phyloP scores from a whole-genome alignment of 768 basidiomycete genomes.

The Artomyces pyxidatus region DNA sequence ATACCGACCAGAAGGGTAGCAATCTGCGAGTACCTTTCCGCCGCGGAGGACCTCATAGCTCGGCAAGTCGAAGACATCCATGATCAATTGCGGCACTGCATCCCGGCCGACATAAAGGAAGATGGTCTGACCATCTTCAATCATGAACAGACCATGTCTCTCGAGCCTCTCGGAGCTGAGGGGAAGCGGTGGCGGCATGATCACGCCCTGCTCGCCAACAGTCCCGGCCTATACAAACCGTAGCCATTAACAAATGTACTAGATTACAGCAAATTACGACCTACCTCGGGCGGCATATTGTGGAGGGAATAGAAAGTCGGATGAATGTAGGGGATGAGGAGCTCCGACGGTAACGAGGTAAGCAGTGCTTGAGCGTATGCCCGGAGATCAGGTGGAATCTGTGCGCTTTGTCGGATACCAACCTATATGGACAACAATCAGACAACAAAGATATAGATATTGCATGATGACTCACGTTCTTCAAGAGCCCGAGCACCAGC shows the following conservation, averaged over 20 bases:
- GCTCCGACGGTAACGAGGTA: slow-evolving; percentile 84
- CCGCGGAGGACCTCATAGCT: slow-evolving; percentile 84
- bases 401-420: slow-evolving; percentile 90
- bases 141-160: slow-evolving; percentile 90
- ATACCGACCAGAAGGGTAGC: not conserved
- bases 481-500: slow-evolving; percentile 80
- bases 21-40: slow-evolving; percentile 69
- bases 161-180: slow-evolving; percentile 93
- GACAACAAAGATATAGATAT: not conserved
- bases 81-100: slow-evolving; percentile 89
- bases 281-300: slow-evolving; percentile 89
- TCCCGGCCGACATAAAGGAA: slow-evolving; percentile 99
- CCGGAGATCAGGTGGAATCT: slow-evolving; percentile 94
- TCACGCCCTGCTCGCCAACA: slow-evolving; percentile 80
- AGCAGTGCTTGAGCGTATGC: slow-evolving; percentile 92
- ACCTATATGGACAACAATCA: too few relatives aligned
- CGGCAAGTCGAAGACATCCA: slow-evolving; percentile 90
- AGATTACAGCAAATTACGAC: slow-evolving; percentile 11
- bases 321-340: slow-evolving; percentile 89
- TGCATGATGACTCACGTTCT: slow-evolving; percentile 58
- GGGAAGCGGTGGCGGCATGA: slow-evolving; percentile 82
- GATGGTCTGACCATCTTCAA: slow-evolving; percentile 96
- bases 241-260: slow-evolving; percentile 7
- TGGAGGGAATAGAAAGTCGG: slow-evolving; percentile 94
- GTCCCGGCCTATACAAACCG: slow-evolving; percentile 63